Conservation (phyloP, 805 yeast genomes). For the Saccharomycopsis fermentans region DNA sequence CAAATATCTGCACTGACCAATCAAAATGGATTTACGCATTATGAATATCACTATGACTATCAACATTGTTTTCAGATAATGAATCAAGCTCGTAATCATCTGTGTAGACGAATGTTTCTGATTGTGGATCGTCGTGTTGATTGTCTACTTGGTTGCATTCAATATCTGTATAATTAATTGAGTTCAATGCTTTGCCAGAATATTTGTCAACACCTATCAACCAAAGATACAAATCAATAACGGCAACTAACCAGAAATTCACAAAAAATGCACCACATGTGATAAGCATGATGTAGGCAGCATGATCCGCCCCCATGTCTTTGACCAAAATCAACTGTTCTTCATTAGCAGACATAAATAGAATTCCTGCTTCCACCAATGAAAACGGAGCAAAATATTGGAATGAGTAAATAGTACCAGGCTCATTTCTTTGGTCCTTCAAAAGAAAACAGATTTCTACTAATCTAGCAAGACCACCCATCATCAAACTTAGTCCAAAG, state of each 20-base stretch:
- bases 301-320: conserved; percentile 72
- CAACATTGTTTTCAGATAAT: background rate
- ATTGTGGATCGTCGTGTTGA: background rate
- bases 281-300: conserved; percentile 67
- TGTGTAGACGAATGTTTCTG: background rate
- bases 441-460: conserved; percentile 74
- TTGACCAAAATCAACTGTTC: conserved; percentile 69
- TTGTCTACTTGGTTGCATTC: background rate
- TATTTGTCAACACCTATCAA: conserved; percentile 22
- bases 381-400: conserved; percentile 84
- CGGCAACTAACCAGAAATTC: conserved; percentile 52
- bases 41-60: background rate
- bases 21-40: background rate
- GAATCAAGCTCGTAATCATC: conserved; percentile 12
- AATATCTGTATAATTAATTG: conserved; percentile 3
- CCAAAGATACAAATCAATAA: conserved; percentile 48
- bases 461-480: conserved; percentile 67
- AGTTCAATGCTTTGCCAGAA: conserved; percentile 3
- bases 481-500: conserved; percentile 74
- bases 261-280: conserved; percentile 66
- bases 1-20: conserved; percentile 1
- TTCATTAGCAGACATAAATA: conserved; percentile 90
- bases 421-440: conserved; percentile 40
- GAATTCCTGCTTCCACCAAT: conserved; percentile 63
- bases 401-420: conserved; percentile 49